Conservation (phyloP, 192 early-diverging fungal species). For the Oehlia diaphana region DNA sequence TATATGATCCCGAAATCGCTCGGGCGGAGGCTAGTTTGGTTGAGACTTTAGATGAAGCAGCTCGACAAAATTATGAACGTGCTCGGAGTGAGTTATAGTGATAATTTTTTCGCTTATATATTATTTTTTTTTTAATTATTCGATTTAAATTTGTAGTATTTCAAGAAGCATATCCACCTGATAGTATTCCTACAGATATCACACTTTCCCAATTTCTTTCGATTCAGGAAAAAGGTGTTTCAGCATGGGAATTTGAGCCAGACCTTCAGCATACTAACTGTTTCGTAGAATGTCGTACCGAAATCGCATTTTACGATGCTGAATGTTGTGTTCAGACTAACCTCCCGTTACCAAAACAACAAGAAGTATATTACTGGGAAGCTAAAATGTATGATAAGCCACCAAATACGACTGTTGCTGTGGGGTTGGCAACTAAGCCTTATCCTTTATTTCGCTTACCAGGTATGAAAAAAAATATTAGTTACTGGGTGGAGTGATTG, state of each 20-base stretch:
- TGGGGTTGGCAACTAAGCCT: conserved; percentile 76
- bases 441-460: conserved; percentile 71
- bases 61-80: conserved; percentile 47
- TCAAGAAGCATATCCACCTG: conserved; percentile 70
- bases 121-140: neutral
- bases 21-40: conserved; percentile 30
- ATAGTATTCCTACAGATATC: conserved; percentile 74
- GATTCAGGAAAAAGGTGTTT: conserved; percentile 81
- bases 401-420: conserved; percentile 60
- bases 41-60: conserved; percentile 42
- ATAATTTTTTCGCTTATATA: neutral
- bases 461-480: conserved; percentile 33
- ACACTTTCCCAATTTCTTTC: conserved; percentile 72
- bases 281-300: conserved; percentile 69
- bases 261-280: conserved; percentile 57
- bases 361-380: conserved; percentile 85
- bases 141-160: conserved; percentile 46
- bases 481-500: neutral
- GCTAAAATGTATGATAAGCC: conserved; percentile 79
- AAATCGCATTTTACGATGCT: conserved; percentile 71
- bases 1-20: conserved; percentile 44
- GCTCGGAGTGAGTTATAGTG: conserved; percentile 37
- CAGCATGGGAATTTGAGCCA: conserved; percentile 81
- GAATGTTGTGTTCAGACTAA: conserved; percentile 80
- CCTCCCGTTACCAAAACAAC: conserved; percentile 74